Evolutionary conservation across 257 asterid genomes (phyloP).

Genomic region (Gardenia jasminoides): DNA sequence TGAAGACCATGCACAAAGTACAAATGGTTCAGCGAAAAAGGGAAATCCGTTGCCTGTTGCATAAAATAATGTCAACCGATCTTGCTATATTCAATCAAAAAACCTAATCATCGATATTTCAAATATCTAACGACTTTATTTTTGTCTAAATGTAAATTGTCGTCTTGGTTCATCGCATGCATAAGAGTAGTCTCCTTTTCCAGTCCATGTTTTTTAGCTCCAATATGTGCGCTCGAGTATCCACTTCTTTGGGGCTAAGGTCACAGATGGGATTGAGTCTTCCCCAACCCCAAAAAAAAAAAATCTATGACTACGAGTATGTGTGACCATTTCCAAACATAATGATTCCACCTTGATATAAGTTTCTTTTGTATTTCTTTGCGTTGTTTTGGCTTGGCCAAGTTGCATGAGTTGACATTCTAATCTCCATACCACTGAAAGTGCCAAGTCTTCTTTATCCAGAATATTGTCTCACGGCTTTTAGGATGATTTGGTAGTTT

Average conservation of each 20-base stretch:
- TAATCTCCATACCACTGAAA: conserved; percentile 44
- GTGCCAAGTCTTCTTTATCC: conserved; percentile 41
- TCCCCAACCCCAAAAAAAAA: no score
- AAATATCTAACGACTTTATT: background rate
- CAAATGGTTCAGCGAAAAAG: background rate
- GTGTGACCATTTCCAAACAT: background rate
- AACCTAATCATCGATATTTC: background rate
- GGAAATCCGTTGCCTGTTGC: background rate
- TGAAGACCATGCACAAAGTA: conserved; percentile 6
- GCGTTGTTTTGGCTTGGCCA: conserved; percentile 8
- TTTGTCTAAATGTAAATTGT: background rate
- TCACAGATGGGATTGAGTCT: background rate
- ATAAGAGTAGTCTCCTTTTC: background rate
- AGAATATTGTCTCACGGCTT: conserved; percentile 19
- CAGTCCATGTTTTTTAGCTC: background rate
- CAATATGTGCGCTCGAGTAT: background rate
- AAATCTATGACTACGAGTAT: background rate
- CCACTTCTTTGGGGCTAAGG: background rate
- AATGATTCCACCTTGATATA: background rate
- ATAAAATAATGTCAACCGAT: background rate
- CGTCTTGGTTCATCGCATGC: background rate
- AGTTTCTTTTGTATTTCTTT: background rate
- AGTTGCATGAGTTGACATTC: conserved; percentile 35
- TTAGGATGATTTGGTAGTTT: background rate
- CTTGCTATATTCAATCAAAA: background rate